Evolutionary conservation across 192 early-diverging fungal genomes (phyloP), one percentile per base, ranked within the genome.

Genomic region (Glomus cerebriforme): DNA sequence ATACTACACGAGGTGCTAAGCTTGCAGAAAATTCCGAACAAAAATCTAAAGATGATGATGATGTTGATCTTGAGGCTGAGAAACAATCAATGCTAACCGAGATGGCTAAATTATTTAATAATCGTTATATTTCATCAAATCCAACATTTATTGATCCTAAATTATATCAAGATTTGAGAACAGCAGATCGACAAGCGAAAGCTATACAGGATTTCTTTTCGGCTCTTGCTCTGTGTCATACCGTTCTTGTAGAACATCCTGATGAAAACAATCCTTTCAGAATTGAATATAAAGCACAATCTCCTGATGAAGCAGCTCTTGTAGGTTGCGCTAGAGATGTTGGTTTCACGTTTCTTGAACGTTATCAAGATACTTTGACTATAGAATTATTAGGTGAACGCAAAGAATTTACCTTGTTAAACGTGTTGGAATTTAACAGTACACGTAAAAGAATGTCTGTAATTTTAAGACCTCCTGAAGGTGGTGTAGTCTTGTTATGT

Each of bases 381-480:
- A 87, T 96, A 45, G 90, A 92, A 77, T 91, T 96, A 12, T 86
- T 92, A 77, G 95, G 95, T 19, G 91, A 92, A 80, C 88, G 82
- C 54, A 88, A 92, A 35, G 54, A 83, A 8, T 95, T 88, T 85
- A 83, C 85, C 59, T 81, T 93, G 43, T 81, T 95, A 60, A 89
- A 92, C 58, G 89, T 93, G 37, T 87, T 96, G 8, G 93, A 97
- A 83, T 99, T 99, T 80, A 98, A 95, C 83, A 95, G 93, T 27
- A 93, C 92, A n/a, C 91, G 97, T 72, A 99, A 99, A 83, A 87
- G 97, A 64, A 99, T 99, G 97, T 94, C 92, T 35, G 94, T 98
- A 15, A 92, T 99, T 77, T 85, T 97, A 71, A 85, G 92, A 58
- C 88, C 89, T 32, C 90, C 92, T 1, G 92, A 95, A 34, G 91